phyloP scores from a whole-genome alignment of 2,329 filamentous ascomycete species.

The Pseudogymnoascus sp. region DNA sequence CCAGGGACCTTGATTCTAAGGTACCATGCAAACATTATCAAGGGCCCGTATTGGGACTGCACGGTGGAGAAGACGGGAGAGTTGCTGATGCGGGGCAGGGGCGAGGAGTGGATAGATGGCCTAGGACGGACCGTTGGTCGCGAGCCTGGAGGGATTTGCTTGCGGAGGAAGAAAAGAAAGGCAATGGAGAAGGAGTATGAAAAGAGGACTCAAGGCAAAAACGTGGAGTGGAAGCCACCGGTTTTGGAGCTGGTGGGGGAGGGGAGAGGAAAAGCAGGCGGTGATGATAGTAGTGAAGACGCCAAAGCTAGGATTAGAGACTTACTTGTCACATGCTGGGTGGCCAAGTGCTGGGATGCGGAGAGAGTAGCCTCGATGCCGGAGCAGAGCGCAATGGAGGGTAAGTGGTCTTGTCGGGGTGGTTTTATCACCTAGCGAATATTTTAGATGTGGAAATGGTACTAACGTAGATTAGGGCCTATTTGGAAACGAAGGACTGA shows the following conservation, averaged over 20 bases:
- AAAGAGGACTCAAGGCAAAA: not conserved
- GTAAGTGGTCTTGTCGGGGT: not conserved
- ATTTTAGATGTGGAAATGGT: not conserved
- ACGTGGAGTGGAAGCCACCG: not conserved
- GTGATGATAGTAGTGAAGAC: not conserved
- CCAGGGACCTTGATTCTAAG: not conserved
- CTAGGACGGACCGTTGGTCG: not conserved
- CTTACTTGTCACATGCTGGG: conserved; percentile 2
- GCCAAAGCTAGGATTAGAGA: conserved; percentile 5
- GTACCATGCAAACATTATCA: not conserved
- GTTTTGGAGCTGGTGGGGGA: not conserved
- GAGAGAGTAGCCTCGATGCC: not conserved
- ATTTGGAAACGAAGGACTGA: not conserved
- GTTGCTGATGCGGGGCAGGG: not conserved
- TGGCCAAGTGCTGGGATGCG: not conserved
- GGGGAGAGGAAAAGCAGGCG: not conserved
- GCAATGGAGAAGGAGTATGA: conserved; percentile 4
- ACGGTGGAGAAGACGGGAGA: conserved; percentile 1
- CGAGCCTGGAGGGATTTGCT: not conserved
- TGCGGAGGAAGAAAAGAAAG: conserved; percentile 3
- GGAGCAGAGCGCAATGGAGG: not conserved
- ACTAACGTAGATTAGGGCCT: not conserved
- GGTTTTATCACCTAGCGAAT: not conserved
- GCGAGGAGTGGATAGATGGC: conserved; percentile 6
- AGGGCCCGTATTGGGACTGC: not conserved